Percentiles rank a stretch among this genome's conserved stretches.
These are phyloP conservation scores for Rhynchospora breviuscula DNA, from an alignment of 176 grass and related monocot species.

Conservation along the genomic window DNA sequence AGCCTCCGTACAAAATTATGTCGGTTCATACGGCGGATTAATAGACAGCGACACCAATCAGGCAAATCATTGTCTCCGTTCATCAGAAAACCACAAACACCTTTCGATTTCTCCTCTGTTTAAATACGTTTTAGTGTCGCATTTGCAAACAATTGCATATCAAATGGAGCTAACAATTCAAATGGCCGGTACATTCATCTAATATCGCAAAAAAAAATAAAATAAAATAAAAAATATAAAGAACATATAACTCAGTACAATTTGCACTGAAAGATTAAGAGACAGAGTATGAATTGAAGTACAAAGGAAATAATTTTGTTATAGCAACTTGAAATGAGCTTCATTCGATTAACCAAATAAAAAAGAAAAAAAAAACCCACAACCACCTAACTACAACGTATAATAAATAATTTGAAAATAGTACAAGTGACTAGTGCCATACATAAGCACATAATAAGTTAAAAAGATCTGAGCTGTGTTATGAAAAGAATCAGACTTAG, in stretches of 20 bases:
- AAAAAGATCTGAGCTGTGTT: slow-evolving; percentile 7
- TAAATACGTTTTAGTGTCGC: background rate
- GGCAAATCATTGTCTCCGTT: background rate
- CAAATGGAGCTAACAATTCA: background rate
- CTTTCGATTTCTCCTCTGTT: background rate
- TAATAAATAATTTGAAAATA: background rate
- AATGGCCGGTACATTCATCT: background rate
- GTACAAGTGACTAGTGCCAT: slow-evolving; percentile 14
- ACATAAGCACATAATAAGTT: background rate
- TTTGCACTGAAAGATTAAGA: background rate
- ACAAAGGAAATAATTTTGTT: background rate
- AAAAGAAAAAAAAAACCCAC: background rate
- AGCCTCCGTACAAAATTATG: background rate
- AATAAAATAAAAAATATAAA: no score
- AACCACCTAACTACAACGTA: background rate
- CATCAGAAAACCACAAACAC: background rate
- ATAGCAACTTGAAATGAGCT: background rate
- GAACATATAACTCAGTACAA: background rate
- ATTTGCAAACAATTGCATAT: background rate
- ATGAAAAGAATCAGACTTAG: slow-evolving; percentile 6
- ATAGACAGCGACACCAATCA: background rate
- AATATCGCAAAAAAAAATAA: background rate
- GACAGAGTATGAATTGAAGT: background rate
- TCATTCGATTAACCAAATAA: background rate
- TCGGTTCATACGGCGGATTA: background rate